Base-by-base conservation (phyloP, 331 rosid species). In the Cydonia oblonga region DNA sequence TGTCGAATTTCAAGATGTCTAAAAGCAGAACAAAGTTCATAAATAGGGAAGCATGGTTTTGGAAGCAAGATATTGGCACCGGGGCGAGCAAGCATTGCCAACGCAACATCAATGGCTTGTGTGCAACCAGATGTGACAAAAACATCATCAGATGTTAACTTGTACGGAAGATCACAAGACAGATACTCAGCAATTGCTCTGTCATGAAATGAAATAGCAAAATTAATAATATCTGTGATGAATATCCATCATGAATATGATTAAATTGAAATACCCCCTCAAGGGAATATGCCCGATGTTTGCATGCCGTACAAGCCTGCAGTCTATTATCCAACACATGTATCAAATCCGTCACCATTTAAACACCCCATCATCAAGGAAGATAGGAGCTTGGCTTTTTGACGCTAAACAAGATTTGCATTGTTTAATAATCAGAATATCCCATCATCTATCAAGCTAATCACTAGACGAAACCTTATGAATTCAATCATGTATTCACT, bases 21-120 rank as follows among this genome's bases (percentile, higher is more conserved):
- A 81, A 93, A 93, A 35, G 87, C 83, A 18, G 97, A 84, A 73
- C 84, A 84, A 60, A 93, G 97, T 72, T 89, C 86, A 81, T 93
- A 91, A 76, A 93, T 86, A 15, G 98, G 97, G 79, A 93, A 93
- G 79, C 98, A 92, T 11, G 98, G 98, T 69, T 91, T 89, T 54
- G 98, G 98, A 81, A 93, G 88, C 87, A 93, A 78, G 70, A 93
- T 86, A 75, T 91, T 93, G 72, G 96, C 97, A n/a, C 87, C 87
- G 0, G 98, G 92, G 26, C 78, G 96, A 59, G 96, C 88, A 33
- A 93, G 91, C 97, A 91, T 83, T 3, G 91, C 81, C 74, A 93
- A 80, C 3, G 98, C 84, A 11, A 91, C 91, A 63, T 93, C 98
- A 80, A 93, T 93, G 23, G 98, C 98, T 83, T 93, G 98, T 49